Evolutionary conservation across 179 eudicot species (phyloP).

Genomic region (Spinacia oleracea): DNA sequence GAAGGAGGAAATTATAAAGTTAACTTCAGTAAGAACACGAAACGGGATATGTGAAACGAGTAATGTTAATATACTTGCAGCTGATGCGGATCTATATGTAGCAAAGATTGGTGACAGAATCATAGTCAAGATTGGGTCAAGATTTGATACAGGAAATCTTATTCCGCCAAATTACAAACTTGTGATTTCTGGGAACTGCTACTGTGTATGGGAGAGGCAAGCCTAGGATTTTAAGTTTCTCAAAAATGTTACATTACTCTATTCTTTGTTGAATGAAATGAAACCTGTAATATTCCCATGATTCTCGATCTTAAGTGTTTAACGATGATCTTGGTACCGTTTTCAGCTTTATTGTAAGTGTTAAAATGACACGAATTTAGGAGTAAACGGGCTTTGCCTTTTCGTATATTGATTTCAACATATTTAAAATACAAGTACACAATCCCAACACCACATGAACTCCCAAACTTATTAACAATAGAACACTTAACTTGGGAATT

Average conservation of each 20-base stretch:
- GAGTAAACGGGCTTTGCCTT: too few species aligned
- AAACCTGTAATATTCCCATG: neutral
- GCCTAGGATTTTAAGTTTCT: neutral
- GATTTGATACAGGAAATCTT: constrained; percentile 14
- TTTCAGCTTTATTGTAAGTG: too few species aligned
- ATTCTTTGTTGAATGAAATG: neutral
- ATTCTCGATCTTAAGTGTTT: too few species aligned
- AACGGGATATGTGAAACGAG: constrained; percentile 24
- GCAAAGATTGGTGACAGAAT: constrained; percentile 26
- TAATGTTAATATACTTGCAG: constrained; percentile 18
- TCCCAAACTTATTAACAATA: too few species aligned
- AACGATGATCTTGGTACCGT: too few species aligned
- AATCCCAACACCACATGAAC: too few species aligned
- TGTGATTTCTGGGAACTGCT: constrained; percentile 19
- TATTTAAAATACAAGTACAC: too few species aligned
- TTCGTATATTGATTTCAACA: too few species aligned
- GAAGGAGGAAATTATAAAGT: constrained; percentile 26
- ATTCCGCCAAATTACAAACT: constrained; percentile 26
- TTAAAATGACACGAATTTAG: too few species aligned
- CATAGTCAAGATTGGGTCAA: constrained; percentile 28
- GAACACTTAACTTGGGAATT: too few species aligned
- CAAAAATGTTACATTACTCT: neutral
- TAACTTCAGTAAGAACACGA: constrained; percentile 21
- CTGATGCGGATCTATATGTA: constrained; percentile 24
- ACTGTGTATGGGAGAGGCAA: constrained; percentile 32